Percentiles rank a stretch among this genome's conserved stretches.
phyloP scores from a whole-genome alignment of 1,139 yeast species.

The Suhomyces atakaporum region DNA sequence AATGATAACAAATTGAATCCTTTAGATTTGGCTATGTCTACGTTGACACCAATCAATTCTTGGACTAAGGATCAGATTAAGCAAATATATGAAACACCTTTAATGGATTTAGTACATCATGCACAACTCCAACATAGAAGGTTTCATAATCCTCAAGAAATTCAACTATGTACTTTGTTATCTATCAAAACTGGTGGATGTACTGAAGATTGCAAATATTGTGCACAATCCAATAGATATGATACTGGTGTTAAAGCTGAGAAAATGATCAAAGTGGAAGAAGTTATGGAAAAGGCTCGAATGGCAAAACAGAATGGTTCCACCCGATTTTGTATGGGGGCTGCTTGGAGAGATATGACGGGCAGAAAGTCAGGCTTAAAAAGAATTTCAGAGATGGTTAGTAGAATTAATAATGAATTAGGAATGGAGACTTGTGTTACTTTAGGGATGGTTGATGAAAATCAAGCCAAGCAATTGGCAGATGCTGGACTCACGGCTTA shows the following conservation, averaged over 20 bases:
- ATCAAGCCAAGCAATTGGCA: conserved; percentile 59
- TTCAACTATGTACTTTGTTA: conserved; percentile 74
- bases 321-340: conserved; percentile 83
- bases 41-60: conserved; percentile 40
- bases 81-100: conserved; percentile 63
- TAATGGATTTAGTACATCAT: conserved; percentile 60
- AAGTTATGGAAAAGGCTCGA: conserved; percentile 63
- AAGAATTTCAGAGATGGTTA: conserved; percentile 66
- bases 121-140: conserved; percentile 69
- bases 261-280: conserved; percentile 59
- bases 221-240: conserved; percentile 73
- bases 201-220: conserved; percentile 78
- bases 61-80: conserved; percentile 66
- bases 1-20: conserved; percentile 5
- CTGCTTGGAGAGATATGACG: conserved; percentile 86
- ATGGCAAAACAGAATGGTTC: conserved; percentile 71
- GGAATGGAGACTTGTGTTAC: conserved; percentile 81
- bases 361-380: conserved; percentile 72
- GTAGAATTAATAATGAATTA: conserved; percentile 57
- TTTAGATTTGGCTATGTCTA: conserved; percentile 19
- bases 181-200: conserved; percentile 82
- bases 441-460: conserved; percentile 69
- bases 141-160: conserved; percentile 67
- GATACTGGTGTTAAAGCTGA: conserved; percentile 72
- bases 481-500: conserved; percentile 80